phyloP scores from a whole-genome alignment of 2,329 filamentous ascomycete species.

The Graphiopsis chlorocephala region DNA sequence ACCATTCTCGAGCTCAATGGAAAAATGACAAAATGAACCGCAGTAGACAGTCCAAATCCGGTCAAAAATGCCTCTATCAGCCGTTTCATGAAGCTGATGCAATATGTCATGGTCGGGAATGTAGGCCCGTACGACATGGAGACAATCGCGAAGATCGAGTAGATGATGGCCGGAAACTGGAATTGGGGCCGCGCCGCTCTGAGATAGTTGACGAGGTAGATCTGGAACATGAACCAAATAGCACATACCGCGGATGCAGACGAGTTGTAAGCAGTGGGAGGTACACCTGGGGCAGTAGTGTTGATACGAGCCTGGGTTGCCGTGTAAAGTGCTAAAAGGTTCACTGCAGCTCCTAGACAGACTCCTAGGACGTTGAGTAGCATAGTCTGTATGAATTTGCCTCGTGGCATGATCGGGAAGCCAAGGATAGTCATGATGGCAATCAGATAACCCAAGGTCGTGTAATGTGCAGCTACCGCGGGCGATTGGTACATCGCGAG shows the following conservation, averaged over 20 bases:
- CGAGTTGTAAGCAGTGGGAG: conserved; percentile 60
- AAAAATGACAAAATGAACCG: conserved; percentile 62
- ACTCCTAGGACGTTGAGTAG: conserved; percentile 55
- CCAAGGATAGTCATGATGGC: conserved; percentile 64
- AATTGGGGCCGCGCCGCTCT: conserved; percentile 66
- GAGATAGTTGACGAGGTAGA: conserved; percentile 64
- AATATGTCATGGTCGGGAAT: conserved; percentile 55
- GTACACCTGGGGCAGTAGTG: conserved; percentile 41
- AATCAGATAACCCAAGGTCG: conserved; percentile 60
- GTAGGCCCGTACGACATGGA: conserved; percentile 60
- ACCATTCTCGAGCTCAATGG: conserved; percentile 64
- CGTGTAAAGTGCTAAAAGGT: conserved; percentile 62
- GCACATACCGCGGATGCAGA: conserved; percentile 68
- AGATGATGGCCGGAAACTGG: conserved; percentile 66
- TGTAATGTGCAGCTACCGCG: conserved; percentile 50
- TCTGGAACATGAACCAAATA: conserved; percentile 69
- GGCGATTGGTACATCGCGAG: conserved; percentile 45
- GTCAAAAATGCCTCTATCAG: conserved; percentile 62
- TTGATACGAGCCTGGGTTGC: conserved; percentile 63
- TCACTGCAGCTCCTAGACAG: conserved; percentile 57
- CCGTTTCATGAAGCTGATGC: conserved; percentile 52
- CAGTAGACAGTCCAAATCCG: conserved; percentile 63
- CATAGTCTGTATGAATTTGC: conserved; percentile 68
- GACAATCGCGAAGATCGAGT: conserved; percentile 66
- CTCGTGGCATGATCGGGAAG: conserved; percentile 65